phyloP scores from a whole-genome alignment of 225 moss, liverwort and hornwort genomes.

The Pleurozium schreberi region DNA sequence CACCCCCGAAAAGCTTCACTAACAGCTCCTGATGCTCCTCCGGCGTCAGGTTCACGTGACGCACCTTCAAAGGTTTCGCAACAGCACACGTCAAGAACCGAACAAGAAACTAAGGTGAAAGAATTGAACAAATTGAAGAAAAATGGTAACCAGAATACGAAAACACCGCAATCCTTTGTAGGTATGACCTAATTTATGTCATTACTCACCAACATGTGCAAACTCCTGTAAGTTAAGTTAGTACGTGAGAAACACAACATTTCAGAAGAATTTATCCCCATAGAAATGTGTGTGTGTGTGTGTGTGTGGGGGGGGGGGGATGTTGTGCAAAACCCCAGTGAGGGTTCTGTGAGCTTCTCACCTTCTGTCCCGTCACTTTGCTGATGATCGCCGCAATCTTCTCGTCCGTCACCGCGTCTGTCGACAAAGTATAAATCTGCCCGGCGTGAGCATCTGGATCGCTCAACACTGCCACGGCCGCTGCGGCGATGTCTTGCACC shows the following conservation, averaged over 20 bases:
- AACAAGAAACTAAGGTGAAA: neutral
- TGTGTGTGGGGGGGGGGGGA: too few species aligned
- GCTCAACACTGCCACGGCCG: constrained; percentile 2
- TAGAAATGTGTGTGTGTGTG: too few species aligned
- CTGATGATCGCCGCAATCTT: constrained; percentile 12
- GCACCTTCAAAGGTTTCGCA: neutral
- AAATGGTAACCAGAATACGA: neutral
- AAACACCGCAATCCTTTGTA: neutral
- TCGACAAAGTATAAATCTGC: constrained; percentile 1
- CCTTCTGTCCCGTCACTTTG: constrained; percentile 4
- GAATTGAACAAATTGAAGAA: neutral
- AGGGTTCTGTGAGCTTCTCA: neutral
- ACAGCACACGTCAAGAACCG: neutral
- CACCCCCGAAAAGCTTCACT: neutral
- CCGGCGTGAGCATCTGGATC: neutral
- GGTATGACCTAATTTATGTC: too few species aligned
- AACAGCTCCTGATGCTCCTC: neutral
- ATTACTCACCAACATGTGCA: neutral
- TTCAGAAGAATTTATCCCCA: neutral
- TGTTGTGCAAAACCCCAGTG: neutral
- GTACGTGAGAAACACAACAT: too few species aligned
- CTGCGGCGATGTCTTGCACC: constrained; percentile 19
- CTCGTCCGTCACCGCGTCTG: constrained; percentile 7
- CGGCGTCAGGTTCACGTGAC: constrained; percentile 1
- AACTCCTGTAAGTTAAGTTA: neutral